Conservation (phyloP, 1,139 yeast species). For the Casaregolazyma suthepensis region DNA sequence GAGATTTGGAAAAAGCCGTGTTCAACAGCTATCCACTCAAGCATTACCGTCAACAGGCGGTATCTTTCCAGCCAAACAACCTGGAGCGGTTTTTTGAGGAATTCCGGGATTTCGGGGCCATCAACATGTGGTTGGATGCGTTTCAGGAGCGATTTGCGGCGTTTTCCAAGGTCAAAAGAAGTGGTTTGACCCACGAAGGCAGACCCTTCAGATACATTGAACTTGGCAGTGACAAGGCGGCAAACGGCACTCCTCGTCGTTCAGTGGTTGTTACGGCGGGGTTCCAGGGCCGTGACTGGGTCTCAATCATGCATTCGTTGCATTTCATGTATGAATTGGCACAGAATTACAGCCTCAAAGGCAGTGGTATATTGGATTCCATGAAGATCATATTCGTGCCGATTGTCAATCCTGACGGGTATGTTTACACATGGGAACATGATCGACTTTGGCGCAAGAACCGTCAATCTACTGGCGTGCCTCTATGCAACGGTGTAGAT, state of each 20-base stretch:
- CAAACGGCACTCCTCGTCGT: background rate
- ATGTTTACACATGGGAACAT: constrained; percentile 69
- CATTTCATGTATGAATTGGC: constrained; percentile 55
- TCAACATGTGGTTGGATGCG: constrained; percentile 65
- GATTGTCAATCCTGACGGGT: constrained; percentile 86
- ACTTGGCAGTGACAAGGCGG: background rate
- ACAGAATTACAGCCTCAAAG: constrained; percentile 40
- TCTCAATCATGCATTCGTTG: constrained; percentile 64
- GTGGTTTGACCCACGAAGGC: constrained; percentile 43
- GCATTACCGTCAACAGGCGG: constrained; percentile 3
- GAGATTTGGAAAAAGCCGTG: constrained; percentile 30
- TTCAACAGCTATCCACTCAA: constrained; percentile 24
- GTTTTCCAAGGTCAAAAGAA: constrained; percentile 51
- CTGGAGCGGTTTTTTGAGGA: constrained; percentile 51
- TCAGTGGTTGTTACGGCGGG: constrained; percentile 71
- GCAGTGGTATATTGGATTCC: constrained; percentile 34
- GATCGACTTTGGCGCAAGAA: constrained; percentile 89
- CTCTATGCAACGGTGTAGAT: constrained; percentile 74
- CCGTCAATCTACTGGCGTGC: constrained; percentile 64
- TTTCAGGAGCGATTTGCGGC: constrained; percentile 35
- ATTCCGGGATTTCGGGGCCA: constrained; percentile 62
- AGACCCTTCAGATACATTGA: constrained; percentile 19
- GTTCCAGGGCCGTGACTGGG: constrained; percentile 89
- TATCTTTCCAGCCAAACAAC: background rate
- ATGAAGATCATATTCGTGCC: constrained; percentile 76